Conservation (phyloP, 75 land plant genomes). For the Isoetes taiwanensis region DNA sequence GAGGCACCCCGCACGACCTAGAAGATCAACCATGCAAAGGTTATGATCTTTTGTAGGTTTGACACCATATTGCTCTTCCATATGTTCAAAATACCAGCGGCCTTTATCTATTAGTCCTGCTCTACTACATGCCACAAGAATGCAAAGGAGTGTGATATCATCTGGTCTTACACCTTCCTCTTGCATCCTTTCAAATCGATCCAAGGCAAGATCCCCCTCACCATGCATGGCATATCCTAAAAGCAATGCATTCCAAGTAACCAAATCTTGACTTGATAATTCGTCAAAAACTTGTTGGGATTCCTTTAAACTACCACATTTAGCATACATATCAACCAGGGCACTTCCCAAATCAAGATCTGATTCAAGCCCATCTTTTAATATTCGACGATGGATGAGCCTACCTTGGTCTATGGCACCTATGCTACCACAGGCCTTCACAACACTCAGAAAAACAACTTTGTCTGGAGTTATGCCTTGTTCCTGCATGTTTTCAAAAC, state of each 20-base stretch:
- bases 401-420: too few relatives aligned
- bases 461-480: slow-evolving; percentile 1
- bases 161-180: too few relatives aligned
- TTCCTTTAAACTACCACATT: slow-evolving; percentile 3
- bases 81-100: slow-evolving; percentile 7
- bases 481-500: too few relatives aligned
- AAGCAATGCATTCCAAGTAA: slow-evolving; percentile 6
- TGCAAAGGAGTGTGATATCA: neutral
- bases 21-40: slow-evolving; percentile 25
- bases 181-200: too few relatives aligned
- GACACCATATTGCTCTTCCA: slow-evolving; percentile 3
- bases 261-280: slow-evolving; percentile 14
- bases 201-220: slow-evolving; percentile 1
- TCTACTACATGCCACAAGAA: slow-evolving; percentile 21
- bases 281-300: neutral
- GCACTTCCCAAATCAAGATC: too few relatives aligned
- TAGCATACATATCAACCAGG: too few relatives aligned
- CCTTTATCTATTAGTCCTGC: slow-evolving; percentile 18
- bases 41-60: slow-evolving; percentile 10
- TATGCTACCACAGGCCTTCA: too few relatives aligned
- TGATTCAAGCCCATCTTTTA: too few relatives aligned
- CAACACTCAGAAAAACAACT: slow-evolving; percentile 2
- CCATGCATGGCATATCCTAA: neutral
- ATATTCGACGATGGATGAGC: too few relatives aligned
- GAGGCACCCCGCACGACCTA: slow-evolving; percentile 22